Percentiles rank a stretch among this genome's conserved stretches.
phyloP scores from a whole-genome alignment of 2,329 filamentous ascomycete genomes.

The Hortaea werneckii region DNA sequence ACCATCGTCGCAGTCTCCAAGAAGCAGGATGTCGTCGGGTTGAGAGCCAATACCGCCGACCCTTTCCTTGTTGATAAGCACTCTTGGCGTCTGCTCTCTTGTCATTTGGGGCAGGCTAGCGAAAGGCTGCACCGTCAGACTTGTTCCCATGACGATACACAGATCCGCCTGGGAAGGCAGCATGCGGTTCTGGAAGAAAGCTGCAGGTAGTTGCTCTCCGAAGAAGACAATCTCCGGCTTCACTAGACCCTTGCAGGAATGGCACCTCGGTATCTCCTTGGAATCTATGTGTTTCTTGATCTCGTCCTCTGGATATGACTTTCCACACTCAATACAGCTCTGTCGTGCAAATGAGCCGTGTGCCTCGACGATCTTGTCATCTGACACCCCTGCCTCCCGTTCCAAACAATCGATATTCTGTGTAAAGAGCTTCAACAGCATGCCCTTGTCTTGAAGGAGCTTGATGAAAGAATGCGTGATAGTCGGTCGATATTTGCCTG shows the following conservation, averaged over 20 bases:
- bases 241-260: constrained; percentile 63
- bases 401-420: constrained; percentile 98
- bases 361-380: constrained; percentile 76
- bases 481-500: constrained; percentile 79
- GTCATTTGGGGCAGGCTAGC: constrained; percentile 64
- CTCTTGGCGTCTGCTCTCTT: constrained; percentile 53
- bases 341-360: constrained; percentile 92
- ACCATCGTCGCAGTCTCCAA: constrained; percentile 76
- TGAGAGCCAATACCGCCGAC: constrained; percentile 71
- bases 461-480: constrained; percentile 82
- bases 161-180: constrained; percentile 59
- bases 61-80: constrained; percentile 77
- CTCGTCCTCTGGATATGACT: constrained; percentile 56
- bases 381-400: constrained; percentile 71
- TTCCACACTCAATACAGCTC: constrained; percentile 80
- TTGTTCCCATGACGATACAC: constrained; percentile 79
- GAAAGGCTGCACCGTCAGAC: constrained; percentile 79
- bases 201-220: constrained; percentile 59
- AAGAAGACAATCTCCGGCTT: constrained; percentile 97
- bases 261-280: constrained; percentile 62
- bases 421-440: constrained; percentile 80
- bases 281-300: constrained; percentile 62
- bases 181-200: constrained; percentile 51
- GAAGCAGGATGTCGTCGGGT: constrained; percentile 70
- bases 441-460: constrained; percentile 66